Evolutionary conservation across 2,329 filamentous ascomycete species (phyloP).

Genomic region (Nectriaceae sp.): DNA sequence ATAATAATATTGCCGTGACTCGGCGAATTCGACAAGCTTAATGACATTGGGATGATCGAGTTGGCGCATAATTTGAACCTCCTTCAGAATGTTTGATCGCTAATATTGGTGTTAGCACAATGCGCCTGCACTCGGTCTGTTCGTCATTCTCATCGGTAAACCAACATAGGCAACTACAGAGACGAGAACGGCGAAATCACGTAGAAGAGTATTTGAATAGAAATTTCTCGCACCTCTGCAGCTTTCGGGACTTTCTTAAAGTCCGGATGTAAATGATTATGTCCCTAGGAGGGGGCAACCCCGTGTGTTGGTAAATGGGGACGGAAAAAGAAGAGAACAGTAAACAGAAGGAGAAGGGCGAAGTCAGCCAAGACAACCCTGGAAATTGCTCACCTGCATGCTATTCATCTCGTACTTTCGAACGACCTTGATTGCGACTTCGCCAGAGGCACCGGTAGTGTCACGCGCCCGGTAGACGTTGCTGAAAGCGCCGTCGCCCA

Average conservation of each 20-base stretch:
- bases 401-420: conserved; percentile 99
- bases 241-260: conserved; percentile 94
- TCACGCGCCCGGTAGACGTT: conserved; percentile 94
- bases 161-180: conserved; percentile 17
- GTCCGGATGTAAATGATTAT: conserved; percentile 91
- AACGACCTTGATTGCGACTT: conserved; percentile 98
- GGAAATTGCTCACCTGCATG: conserved; percentile 80
- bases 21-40: conserved; percentile 89
- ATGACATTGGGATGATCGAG: conserved; percentile 96
- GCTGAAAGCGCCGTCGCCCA: conserved; percentile 98
- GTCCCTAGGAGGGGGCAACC: conserved; percentile 65
- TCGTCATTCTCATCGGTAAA: conserved; percentile 18
- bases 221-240: conserved; percentile 83
- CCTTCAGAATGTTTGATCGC: conserved; percentile 97
- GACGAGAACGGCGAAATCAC: conserved; percentile 21
- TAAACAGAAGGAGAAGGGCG: conserved; percentile 25
- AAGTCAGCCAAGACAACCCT: conserved; percentile 23
- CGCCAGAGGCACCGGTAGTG: conserved; percentile 65
- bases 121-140: conserved; percentile 14
- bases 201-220: conserved; percentile 23
- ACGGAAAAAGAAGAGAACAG: conserved; percentile 20
- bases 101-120: conserved; percentile 45
- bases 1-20: conserved; percentile 95
- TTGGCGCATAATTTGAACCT: conserved; percentile 98
- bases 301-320: conserved; percentile 56